Evolutionary conservation across 2,329 filamentous ascomycete species (phyloP), one percentile per base, ranked within the genome.

Genomic region (Chaetothyriales sp.): DNA sequence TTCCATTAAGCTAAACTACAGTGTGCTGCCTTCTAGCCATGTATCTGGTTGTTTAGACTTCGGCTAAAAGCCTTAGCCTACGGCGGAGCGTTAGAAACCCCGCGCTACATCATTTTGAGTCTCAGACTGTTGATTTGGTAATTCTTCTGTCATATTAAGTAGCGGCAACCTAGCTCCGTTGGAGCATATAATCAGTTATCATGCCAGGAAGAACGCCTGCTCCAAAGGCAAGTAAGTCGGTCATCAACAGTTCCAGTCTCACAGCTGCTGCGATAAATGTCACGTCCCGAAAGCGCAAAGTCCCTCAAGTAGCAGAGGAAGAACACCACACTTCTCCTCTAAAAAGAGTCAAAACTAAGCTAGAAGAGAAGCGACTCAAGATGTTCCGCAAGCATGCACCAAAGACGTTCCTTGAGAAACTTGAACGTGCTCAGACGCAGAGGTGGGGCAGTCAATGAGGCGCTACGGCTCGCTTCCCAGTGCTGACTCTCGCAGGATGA

Each of bases 391-490:
- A 46, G n/a, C 44, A 46, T 29, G 61, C 76, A 28, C 75, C 77
- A 3, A 59, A 65, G 18, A 65, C 66, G 1, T 79, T 73, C 61
- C 56, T 71, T 2, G 66, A 71, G 18, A 69, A 75, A 53, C 67
- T 77, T 10, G 62, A 65, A 2, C 71, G 77, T 47, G 76, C 76
- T 4, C 63, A 64, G 20, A 73, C 68, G 5, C 76, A 79, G 57
- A 69, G 33, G 33, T 40, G 72, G 64, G 59, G 54, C 52, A 49
- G 44, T 15, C 18, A 44, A 10, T 18, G 44, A 44, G 19, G 45
- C 46, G 15, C 44, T 5, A 67, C 58, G 15, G 58, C 18, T 25
- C 13, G 28, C 18, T 25, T 1, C 13, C 6, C 25, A 15, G 25
- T n/a, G 43, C 22, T 44, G 19, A 40, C 33, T 15, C 33, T 40